Conservation (phyloP, 192 early-diverging fungal genomes). For the Thoreauomyces humboldtii region DNA sequence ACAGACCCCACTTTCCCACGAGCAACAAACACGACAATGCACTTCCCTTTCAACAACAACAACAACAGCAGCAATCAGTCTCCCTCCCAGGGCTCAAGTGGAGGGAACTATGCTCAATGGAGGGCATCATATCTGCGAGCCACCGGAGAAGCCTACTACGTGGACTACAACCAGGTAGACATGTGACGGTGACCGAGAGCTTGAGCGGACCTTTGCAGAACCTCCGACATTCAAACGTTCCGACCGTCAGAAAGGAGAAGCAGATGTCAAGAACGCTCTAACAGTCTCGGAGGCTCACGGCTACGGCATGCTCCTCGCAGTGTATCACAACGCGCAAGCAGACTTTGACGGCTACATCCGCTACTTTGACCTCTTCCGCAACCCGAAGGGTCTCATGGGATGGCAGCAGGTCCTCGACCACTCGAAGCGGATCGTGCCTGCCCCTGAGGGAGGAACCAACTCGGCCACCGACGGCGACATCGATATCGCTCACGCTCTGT, state of each 20-base stretch:
- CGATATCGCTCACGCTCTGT: slow-evolving; percentile 19
- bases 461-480: slow-evolving; percentile 21
- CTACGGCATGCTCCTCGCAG: slow-evolving; percentile 8
- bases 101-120: slow-evolving; percentile 7
- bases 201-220: too few species aligned
- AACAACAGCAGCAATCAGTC: too few species aligned
- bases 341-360: slow-evolving; percentile 6
- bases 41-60: too few species aligned
- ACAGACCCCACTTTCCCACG: too few species aligned
- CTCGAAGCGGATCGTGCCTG: neutral
- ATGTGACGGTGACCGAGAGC: too few species aligned
- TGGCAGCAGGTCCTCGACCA: slow-evolving; percentile 12
- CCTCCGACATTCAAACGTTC: too few species aligned
- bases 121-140: neutral
- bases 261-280: slow-evolving; percentile 6
- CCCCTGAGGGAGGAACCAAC: slow-evolving; percentile 1
- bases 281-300: slow-evolving; percentile 9
- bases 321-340: neutral
- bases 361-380: slow-evolving; percentile 16
- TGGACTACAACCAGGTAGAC: slow-evolving; percentile 14
- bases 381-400: neutral
- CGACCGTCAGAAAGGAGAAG: neutral
- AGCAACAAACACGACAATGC: too few species aligned
- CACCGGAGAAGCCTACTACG: slow-evolving; percentile 3
- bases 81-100: too few species aligned